Evolutionary conservation across 148 eudicot genomes (phyloP).

Genomic region (Rhododendron mucronatum): DNA sequence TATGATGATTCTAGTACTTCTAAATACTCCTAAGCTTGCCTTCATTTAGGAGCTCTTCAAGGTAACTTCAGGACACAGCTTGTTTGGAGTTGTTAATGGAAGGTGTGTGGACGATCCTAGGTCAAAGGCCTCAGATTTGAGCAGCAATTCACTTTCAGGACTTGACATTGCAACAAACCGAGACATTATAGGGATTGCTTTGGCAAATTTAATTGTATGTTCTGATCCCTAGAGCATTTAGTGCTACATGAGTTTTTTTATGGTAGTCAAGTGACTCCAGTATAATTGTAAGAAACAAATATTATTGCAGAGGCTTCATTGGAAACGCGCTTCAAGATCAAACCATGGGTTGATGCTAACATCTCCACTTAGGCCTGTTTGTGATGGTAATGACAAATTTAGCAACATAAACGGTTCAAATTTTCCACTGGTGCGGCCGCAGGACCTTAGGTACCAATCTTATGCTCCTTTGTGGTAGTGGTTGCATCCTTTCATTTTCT

Average conservation of each 20-base stretch:
- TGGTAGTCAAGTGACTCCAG: neutral
- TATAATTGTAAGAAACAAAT: neutral
- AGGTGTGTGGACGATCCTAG: slow-evolving; percentile 78
- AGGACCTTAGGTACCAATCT: slow-evolving; percentile 28
- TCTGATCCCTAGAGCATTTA: neutral
- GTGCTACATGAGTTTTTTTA: neutral
- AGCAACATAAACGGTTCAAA: slow-evolving; percentile 26
- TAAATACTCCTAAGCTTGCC: neutral
- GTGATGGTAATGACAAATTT: slow-evolving; percentile 36
- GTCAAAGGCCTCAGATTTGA: slow-evolving; percentile 87
- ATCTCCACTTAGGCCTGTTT: slow-evolving; percentile 77
- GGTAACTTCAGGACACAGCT: slow-evolving; percentile 72
- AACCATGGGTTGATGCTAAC: slow-evolving; percentile 81
- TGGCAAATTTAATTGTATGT: slow-evolving; percentile 85
- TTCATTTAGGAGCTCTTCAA: slow-evolving; percentile 78
- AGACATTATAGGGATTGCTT: slow-evolving; percentile 79
- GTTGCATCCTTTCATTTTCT: neutral
- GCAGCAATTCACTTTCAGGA: slow-evolving; percentile 60
- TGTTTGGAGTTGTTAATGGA: slow-evolving; percentile 84
- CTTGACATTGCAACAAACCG: slow-evolving; percentile 79
- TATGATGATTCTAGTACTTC: slow-evolving; percentile 2
- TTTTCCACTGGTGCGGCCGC: slow-evolving; percentile 64
- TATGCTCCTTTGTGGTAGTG: neutral
- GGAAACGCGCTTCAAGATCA: slow-evolving; percentile 90
- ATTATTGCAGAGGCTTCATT: slow-evolving; percentile 74